A percentile compares a stretch with the other conserved stretches of the same genome.
Conservation (phyloP, 2,329 filamentous ascomycete genomes). For the Tetracladium maxilliforme region DNA sequence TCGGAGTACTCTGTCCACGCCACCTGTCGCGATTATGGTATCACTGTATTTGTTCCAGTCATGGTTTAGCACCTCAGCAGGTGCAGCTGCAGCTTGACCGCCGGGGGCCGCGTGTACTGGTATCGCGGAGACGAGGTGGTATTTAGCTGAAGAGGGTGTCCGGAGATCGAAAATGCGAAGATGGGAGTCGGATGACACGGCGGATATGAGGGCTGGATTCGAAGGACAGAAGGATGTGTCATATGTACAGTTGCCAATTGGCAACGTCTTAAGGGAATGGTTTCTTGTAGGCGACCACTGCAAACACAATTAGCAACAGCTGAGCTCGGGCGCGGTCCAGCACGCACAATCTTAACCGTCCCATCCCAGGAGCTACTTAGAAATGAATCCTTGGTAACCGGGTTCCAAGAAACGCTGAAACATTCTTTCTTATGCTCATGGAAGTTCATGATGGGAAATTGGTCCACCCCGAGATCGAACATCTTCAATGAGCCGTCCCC, state of each 20-base stretch:
- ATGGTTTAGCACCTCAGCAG: conserved; percentile 70
- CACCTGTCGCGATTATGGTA: conserved; percentile 70
- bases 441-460: conserved; percentile 85
- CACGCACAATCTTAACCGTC: conserved; percentile 67
- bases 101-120: conserved; percentile 59
- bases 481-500: conserved; percentile 93
- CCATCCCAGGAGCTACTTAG: conserved; percentile 92
- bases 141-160: conserved; percentile 70
- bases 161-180: conserved; percentile 85
- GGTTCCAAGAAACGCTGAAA: conserved; percentile 86
- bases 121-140: conserved; percentile 72
- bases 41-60: conserved; percentile 99
- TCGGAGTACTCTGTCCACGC: conserved; percentile 75
- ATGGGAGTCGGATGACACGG: conserved; percentile 79
- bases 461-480: conserved; percentile 66
- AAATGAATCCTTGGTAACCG: conserved; percentile 81
- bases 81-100: conserved; percentile 11
- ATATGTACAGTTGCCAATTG: conserved; percentile 89
- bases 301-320: conserved; percentile 1
- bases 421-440: conserved; percentile 88
- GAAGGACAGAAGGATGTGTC: conserved; percentile 83
- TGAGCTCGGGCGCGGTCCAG: not conserved
- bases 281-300: conserved; percentile 72
- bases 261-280: conserved; percentile 69
- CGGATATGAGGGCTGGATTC: conserved; percentile 70